A percentile compares a stretch with the other conserved stretches of the same genome.
Conservation (phyloP, 1,284 basidiomycete species). For the Apiotrichum akiyoshidainum region DNA sequence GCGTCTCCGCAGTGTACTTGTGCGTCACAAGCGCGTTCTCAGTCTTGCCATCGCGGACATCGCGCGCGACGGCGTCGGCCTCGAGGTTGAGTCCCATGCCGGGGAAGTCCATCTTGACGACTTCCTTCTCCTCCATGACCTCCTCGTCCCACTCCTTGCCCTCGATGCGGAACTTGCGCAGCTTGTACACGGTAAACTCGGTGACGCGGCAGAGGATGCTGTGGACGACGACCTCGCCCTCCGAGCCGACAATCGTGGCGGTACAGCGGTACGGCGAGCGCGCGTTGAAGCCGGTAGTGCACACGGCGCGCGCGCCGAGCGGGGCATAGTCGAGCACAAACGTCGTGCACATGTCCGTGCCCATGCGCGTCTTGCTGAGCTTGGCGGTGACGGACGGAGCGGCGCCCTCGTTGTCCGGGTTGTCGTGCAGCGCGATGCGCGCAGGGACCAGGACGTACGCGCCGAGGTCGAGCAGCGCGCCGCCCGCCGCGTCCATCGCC, state of each 20-base stretch:
- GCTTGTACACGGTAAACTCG: conserved; percentile 8
- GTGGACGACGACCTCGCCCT: conserved; percentile 14
- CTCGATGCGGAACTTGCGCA: not conserved
- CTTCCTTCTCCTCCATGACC: conserved; percentile 23
- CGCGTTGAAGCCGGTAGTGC: conserved; percentile 8
- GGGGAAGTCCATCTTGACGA: conserved; percentile 32
- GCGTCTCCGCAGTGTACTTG: conserved; percentile 43
- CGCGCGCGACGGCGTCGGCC: conserved; percentile 50
- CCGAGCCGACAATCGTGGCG: conserved; percentile 12
- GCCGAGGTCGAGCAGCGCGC: conserved; percentile 54
- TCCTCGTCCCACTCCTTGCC: not conserved
- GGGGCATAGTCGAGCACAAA: conserved; percentile 39
- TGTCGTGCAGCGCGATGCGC: conserved; percentile 23
- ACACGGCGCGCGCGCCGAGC: conserved; percentile 29
- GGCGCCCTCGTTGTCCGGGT: conserved; percentile 36
- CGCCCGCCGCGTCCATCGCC: conserved; percentile 52
- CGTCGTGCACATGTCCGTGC: conserved; percentile 44
- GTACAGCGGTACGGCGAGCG: conserved; percentile 7
- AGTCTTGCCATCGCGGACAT: conserved; percentile 39
- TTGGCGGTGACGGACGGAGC: conserved; percentile 35
- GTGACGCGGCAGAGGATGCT: conserved; percentile 9
- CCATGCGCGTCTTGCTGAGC: conserved; percentile 43
- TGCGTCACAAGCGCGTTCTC: conserved; percentile 42
- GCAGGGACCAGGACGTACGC: conserved; percentile 36
- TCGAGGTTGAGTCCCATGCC: conserved; percentile 47